phyloP scores from a whole-genome alignment of 73 alveolate genomes.

The Paraurostyla sp. region DNA sequence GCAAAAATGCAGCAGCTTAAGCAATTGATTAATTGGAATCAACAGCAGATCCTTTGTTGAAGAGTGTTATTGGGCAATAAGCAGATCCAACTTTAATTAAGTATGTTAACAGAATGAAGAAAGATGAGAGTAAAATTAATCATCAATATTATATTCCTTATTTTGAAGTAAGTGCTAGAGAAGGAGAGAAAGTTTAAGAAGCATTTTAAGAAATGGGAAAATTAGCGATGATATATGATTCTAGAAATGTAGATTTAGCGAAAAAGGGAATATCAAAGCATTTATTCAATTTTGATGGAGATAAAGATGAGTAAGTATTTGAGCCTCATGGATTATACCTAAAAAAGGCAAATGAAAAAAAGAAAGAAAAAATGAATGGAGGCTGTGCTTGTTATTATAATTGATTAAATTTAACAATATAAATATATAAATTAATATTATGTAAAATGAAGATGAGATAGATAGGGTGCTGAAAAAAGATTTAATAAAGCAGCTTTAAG shows the following conservation, averaged over 20 bases:
- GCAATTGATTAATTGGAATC: not conserved
- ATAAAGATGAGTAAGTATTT: slow-evolving; percentile 18
- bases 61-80: not conserved
- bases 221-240: not conserved
- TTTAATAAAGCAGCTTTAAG: slow-evolving; percentile 9
- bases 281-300: too few relatives aligned
- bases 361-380: slow-evolving; percentile 22
- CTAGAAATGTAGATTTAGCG: not conserved
- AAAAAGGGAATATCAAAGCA: not conserved
- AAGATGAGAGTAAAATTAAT: not conserved
- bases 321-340: not conserved
- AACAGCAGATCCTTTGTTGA: not conserved
- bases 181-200: slow-evolving; percentile 3
- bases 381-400: slow-evolving; percentile 38
- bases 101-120: slow-evolving; percentile 3
- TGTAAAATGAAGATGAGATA: slow-evolving; percentile 28
- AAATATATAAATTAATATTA: not conserved
- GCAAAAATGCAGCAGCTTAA: slow-evolving; percentile 74
- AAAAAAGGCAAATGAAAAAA: not conserved
- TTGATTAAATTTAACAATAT: not conserved
- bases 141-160: not conserved
- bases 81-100: not conserved
- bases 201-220: not conserved
- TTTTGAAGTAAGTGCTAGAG: slow-evolving; percentile 47
- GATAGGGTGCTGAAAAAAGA: slow-evolving; percentile 24